Percentiles rank a stretch among this genome's conserved stretches.
These are phyloP conservation scores for Vanrija humicola DNA, from an alignment of 1,284 basidiomycete species.

Conservation along the genomic window DNA sequence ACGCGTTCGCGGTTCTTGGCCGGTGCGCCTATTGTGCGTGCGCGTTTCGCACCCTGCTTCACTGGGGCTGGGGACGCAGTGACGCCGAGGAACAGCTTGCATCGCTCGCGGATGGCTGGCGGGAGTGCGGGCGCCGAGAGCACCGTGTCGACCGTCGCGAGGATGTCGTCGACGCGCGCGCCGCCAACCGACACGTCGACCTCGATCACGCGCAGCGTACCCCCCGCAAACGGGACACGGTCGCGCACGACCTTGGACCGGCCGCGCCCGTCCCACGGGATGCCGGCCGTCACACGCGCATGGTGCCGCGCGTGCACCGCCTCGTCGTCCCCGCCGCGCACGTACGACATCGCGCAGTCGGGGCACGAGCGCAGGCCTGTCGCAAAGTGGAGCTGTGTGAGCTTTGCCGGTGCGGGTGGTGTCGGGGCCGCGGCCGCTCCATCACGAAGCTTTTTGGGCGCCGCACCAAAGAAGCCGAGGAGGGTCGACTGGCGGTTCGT, in stretches of 20 bases:
- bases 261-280: conserved; percentile 38
- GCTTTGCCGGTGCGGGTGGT: conserved; percentile 1
- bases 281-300: conserved; percentile 43
- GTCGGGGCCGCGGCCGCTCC: not conserved
- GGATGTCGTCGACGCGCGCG: conserved; percentile 43
- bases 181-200: conserved; percentile 34
- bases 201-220: conserved; percentile 24
- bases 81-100: conserved; percentile 48
- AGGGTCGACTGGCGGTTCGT: conserved; percentile 1
- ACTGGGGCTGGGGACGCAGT: conserved; percentile 34
- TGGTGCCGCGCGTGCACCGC: conserved; percentile 47
- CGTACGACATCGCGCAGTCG: conserved; percentile 49
- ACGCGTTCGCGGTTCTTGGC: conserved; percentile 33
- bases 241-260: not conserved
- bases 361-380: conserved; percentile 40
- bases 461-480: not conserved
- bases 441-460: not conserved
- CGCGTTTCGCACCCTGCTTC: not conserved
- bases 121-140: conserved; percentile 47
- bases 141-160: conserved; percentile 47
- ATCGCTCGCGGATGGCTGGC: conserved; percentile 34
- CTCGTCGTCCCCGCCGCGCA: conserved; percentile 49
- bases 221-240: not conserved
- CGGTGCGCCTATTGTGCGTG: not conserved
- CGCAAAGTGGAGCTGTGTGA: conserved; percentile 36